Evolutionary conservation across 2,329 filamentous ascomycete species (phyloP).

Genomic region (Xylariaceae sp.): DNA sequence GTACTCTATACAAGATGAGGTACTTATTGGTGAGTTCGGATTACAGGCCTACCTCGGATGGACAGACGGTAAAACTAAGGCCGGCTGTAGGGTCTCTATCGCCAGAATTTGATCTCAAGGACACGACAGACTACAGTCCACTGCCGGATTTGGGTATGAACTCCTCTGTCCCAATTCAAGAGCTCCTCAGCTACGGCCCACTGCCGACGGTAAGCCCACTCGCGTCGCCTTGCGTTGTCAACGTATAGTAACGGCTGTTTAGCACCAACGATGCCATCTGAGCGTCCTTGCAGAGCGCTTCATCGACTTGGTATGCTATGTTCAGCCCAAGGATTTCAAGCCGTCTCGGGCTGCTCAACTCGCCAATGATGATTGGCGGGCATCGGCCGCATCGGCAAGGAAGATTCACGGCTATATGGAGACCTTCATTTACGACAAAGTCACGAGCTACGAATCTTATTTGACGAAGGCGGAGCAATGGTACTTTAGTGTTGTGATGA

Average conservation of each 20-base stretch:
- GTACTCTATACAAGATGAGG: constrained; percentile 36
- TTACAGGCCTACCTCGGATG: not conserved
- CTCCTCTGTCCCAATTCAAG: constrained; percentile 35
- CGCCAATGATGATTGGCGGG: constrained; percentile 38
- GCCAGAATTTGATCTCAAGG: constrained; percentile 28
- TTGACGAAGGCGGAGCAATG: constrained; percentile 18
- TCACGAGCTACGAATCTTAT: not conserved
- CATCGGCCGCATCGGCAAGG: constrained; percentile 34
- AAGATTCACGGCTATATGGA: constrained; percentile 15
- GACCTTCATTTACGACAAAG: constrained; percentile 6
- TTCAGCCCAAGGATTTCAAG: constrained; percentile 47
- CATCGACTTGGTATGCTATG: constrained; percentile 44
- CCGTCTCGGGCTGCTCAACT: constrained; percentile 35
- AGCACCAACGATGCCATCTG: constrained; percentile 48
- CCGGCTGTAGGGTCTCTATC: constrained; percentile 5
- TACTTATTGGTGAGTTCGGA: constrained; percentile 40
- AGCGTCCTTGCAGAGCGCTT: constrained; percentile 46
- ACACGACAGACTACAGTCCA: constrained; percentile 47
- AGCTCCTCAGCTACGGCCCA: constrained; percentile 46
- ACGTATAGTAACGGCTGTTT: not conserved
- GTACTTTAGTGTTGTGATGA: constrained; percentile 19
- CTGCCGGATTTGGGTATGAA: constrained; percentile 43
- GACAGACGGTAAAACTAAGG: too few relatives aligned
- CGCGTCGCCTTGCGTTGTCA: too few relatives aligned
- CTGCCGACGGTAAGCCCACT: constrained; percentile 44